These are phyloP conservation scores for Yarrowia bubula DNA, from an alignment of 805 yeast genomes.

Conservation along the genomic window DNA sequence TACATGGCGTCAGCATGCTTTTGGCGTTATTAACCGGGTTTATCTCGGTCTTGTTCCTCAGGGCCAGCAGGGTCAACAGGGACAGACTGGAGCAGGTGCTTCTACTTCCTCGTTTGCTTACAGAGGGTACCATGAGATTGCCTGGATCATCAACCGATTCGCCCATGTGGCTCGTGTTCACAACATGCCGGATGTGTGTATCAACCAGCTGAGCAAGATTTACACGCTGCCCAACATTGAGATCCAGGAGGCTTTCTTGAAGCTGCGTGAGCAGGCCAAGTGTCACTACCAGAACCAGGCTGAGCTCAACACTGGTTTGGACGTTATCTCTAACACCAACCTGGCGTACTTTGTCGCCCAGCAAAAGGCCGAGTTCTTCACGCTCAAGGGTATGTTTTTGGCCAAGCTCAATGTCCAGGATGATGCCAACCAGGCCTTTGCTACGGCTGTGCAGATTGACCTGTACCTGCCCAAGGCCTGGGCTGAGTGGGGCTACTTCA, in stretches of 20 bases:
- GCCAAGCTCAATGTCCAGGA: slow-evolving; percentile 87
- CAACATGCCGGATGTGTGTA: slow-evolving; percentile 94
- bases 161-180: slow-evolving; percentile 98
- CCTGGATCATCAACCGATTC: slow-evolving; percentile 97
- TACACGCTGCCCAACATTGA: slow-evolving; percentile 96
- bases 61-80: slow-evolving; percentile 43
- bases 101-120: slow-evolving; percentile 86
- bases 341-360: slow-evolving; percentile 94
- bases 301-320: slow-evolving; percentile 91
- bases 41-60: slow-evolving; percentile 75
- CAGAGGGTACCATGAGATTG: slow-evolving; percentile 97
- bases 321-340: slow-evolving; percentile 94
- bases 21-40: slow-evolving; percentile 90
- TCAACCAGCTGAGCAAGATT: slow-evolving; percentile 85
- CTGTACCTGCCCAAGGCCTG: slow-evolving; percentile 94
- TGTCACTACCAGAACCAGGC: slow-evolving; percentile 91
- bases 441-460: slow-evolving; percentile 96
- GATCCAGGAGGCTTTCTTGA: slow-evolving; percentile 95
- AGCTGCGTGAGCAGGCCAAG: slow-evolving; percentile 94
- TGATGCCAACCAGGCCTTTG: slow-evolving; percentile 96
- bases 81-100: slow-evolving; percentile 53
- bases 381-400: slow-evolving; percentile 95
- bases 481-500: slow-evolving; percentile 99
- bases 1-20: slow-evolving; percentile 98
- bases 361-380: slow-evolving; percentile 97